These are phyloP conservation scores for Chrysosporium keratinophilum DNA, from an alignment of 2,329 filamentous ascomycete genomes.

Conservation along the genomic window DNA sequence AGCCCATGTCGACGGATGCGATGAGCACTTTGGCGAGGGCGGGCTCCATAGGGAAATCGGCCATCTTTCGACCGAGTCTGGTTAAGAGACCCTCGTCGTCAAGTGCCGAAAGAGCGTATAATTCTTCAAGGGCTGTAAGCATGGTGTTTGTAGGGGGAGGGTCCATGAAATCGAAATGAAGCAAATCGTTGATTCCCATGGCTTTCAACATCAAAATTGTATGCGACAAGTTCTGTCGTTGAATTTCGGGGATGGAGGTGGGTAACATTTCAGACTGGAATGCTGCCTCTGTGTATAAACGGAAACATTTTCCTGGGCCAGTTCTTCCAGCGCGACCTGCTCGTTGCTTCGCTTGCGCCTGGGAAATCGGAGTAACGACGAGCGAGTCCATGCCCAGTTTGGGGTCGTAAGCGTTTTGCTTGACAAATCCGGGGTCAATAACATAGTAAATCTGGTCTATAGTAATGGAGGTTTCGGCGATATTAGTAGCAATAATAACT, in stretches of 20 bases:
- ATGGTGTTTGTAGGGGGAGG: conserved; percentile 95
- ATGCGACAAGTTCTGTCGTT: conserved; percentile 80
- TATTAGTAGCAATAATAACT: conserved; percentile 96
- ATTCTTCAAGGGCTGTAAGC: conserved; percentile 87
- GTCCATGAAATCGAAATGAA: conserved; percentile 99
- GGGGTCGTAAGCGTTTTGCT: conserved; percentile 93
- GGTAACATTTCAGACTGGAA: conserved; percentile 96
- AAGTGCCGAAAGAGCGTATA: conserved; percentile 82
- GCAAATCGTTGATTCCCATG: conserved; percentile 95
- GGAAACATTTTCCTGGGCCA: conserved; percentile 90
- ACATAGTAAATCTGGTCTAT: conserved; percentile 98
- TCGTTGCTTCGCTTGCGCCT: conserved; percentile 91
- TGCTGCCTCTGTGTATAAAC: conserved; percentile 87
- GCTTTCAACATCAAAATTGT: conserved; percentile 97
- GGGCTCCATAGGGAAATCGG: conserved; percentile 96
- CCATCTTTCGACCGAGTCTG: conserved; percentile 88
- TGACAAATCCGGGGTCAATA: conserved; percentile 92
- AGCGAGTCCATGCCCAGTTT: conserved; percentile 97
- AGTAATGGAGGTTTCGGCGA: conserved; percentile 94
- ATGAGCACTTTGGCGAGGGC: conserved; percentile 84
- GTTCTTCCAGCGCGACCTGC: conserved; percentile 88
- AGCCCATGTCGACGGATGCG: conserved; percentile 72
- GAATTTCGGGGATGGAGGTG: conserved; percentile 91
- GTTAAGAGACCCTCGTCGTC: conserved; percentile 94
- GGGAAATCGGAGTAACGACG: conserved; percentile 89